phyloP scores from a whole-genome alignment of 352 stramenopile genomes.

The Hyaloperonospora brassicae region DNA sequence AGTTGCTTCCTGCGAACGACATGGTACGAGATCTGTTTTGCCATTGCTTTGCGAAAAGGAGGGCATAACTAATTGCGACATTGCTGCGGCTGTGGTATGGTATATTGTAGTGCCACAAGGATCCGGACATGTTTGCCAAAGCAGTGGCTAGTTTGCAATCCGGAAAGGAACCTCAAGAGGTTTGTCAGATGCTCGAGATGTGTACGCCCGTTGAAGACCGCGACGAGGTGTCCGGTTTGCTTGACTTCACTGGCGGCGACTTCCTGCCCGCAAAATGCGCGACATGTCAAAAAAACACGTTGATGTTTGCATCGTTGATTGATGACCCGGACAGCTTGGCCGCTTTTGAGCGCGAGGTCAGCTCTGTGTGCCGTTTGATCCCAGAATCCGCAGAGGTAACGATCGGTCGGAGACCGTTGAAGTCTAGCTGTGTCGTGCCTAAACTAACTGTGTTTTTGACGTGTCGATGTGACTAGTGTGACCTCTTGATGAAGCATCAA shows the following conservation, averaged over 20 bases:
- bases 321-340: constrained; percentile 36
- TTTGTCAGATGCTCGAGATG: constrained; percentile 51
- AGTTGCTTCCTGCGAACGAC: constrained; percentile 55
- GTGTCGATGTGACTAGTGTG: constrained; percentile 25
- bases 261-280: constrained; percentile 38
- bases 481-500: constrained; percentile 46
- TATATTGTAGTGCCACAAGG: constrained; percentile 40
- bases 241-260: constrained; percentile 37
- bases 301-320: constrained; percentile 47
- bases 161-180: constrained; percentile 51
- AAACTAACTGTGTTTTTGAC: background rate
- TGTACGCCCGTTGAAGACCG: constrained; percentile 20
- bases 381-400: constrained; percentile 40
- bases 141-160: constrained; percentile 38
- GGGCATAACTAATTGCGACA: background rate
- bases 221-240: constrained; percentile 19
- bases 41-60: background rate
- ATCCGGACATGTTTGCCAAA: constrained; percentile 62
- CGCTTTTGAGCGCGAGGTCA: constrained; percentile 39
- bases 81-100: constrained; percentile 1
- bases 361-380: constrained; percentile 50
- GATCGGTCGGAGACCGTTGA: background rate
- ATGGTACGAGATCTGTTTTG: constrained; percentile 26
- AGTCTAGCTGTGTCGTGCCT: background rate
- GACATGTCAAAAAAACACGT: constrained; percentile 51